Evolutionary conservation across 169 alveolate species (phyloP), one percentile per base, ranked within the genome.

Genomic region (Cryptosporidium viatorum): DNA sequence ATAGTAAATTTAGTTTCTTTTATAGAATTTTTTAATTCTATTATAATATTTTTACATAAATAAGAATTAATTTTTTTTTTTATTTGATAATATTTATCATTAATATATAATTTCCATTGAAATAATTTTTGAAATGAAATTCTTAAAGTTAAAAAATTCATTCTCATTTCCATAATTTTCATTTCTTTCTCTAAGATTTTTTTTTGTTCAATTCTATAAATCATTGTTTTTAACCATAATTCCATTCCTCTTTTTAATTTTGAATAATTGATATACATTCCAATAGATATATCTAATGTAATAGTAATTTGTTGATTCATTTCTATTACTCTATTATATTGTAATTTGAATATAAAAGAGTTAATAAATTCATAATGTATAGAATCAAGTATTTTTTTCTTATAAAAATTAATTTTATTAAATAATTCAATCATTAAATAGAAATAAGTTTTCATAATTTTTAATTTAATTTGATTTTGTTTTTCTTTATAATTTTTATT

Each of bases 351-450:
- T 23, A 80, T 14, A 21, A 33, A 37, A 0, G 73, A 60, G 14
- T 80, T 80, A 18, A 80, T 9, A 37, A 41, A 80, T 29, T 80
- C 87, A 26, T 41, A 23, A 10, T 37, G n/a, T 37, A 80, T 58
- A 10, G 21, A 21, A 4, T 65, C 51, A n/a, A 80, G 12, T 0
- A 80, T 16, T 6, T 50, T 37, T 39, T 43, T 80, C 29, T 80
- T 80, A 7, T 62, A 62, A 10, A 5, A 4, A 45, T 41, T 80
- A 8, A 59, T 26, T 62, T 23, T 31, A n/a, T 80, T 65, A 60
- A 35, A 80, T 12, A 62, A n/a, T 6, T 48, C 4, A 37, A 80
- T 45, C 70, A 80, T 80, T 0, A 7, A 14, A 62, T 41, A 12
- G 9, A 80, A 33, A n/a, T 12, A n/a, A 26, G 10, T 39, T 43